Percentiles rank a stretch among this genome's conserved stretches.
Evolutionary conservation across 352 stramenopile genomes (phyloP).

Genomic region (Globisporangium cederbergense): DNA sequence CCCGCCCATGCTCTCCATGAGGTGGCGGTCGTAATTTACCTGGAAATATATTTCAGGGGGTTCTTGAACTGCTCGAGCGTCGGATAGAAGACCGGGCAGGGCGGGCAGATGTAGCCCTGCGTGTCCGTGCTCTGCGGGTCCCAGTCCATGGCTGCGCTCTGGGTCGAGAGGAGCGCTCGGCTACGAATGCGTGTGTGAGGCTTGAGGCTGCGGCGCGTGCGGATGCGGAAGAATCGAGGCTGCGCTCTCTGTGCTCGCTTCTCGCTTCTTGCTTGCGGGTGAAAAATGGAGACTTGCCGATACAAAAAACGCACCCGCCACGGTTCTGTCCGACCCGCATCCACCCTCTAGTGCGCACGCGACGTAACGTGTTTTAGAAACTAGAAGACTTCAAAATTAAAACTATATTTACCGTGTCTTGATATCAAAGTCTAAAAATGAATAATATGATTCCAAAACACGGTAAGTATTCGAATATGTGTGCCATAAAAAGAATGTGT

Average conservation of each 20-base stretch:
- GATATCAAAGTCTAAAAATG: too few relatives aligned
- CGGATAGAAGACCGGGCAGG: conserved; percentile 85
- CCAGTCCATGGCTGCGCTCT: conserved; percentile 56
- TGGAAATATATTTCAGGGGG: conserved; percentile 92
- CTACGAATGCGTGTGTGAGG: not conserved
- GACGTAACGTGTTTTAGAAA: not conserved
- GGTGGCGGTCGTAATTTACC: conserved; percentile 53
- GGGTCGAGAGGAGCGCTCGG: not conserved
- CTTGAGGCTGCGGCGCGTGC: not conserved
- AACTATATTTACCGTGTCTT: too few relatives aligned
- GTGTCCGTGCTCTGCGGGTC: conserved; percentile 43
- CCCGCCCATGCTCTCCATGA: not conserved
- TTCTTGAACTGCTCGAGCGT: conserved; percentile 87
- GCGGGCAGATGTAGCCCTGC: conserved; percentile 80
- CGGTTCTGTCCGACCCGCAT: not conserved
- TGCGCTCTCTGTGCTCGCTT: not conserved
- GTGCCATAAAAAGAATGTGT: not conserved
- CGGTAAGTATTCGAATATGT: not conserved
- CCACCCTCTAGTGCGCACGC: not conserved
- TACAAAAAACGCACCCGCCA: not conserved
- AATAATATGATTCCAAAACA: not conserved
- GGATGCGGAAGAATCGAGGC: conserved; percentile 3
- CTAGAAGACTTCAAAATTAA: not conserved
- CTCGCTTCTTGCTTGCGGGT: not conserved
- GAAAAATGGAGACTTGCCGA: conserved; percentile 7